A percentile compares a stretch with the other conserved stretches of the same genome.
phyloP scores from a whole-genome alignment of 2,329 filamentous ascomycete genomes.

The Alternaria ventricosa region DNA sequence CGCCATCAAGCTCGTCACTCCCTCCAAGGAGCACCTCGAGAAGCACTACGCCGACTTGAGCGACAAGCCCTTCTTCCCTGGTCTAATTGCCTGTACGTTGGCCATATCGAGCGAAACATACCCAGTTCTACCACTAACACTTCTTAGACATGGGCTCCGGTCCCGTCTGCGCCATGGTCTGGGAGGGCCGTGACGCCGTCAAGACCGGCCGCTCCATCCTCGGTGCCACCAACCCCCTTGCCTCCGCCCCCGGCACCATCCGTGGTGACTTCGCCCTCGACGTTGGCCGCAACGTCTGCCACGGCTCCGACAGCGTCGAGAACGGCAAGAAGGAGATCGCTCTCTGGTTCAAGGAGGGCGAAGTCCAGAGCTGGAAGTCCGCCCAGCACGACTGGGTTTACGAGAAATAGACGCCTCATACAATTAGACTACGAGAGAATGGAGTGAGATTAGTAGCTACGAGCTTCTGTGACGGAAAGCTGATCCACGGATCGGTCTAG shows the following conservation, averaged over 20 bases:
- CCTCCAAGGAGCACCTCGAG: constrained; percentile 95
- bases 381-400: constrained; percentile 93
- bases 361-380: constrained; percentile 84
- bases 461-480: background rate
- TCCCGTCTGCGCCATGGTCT: constrained; percentile 99
- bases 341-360: constrained; percentile 94
- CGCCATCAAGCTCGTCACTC: constrained; percentile 92
- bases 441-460: constrained; percentile 7
- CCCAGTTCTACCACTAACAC: constrained; percentile 9
- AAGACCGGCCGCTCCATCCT: constrained; percentile 97
- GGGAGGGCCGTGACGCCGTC: constrained; percentile 98
- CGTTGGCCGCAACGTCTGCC: constrained; percentile 98
- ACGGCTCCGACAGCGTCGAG: constrained; percentile 98
- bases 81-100: constrained; percentile 84
- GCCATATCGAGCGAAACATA: background rate
- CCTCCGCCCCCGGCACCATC: constrained; percentile 95
- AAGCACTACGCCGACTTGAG: constrained; percentile 94
- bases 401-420: constrained; percentile 69
- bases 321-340: constrained; percentile 99
- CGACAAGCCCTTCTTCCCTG: constrained; percentile 95
- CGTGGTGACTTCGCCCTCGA: constrained; percentile 90
- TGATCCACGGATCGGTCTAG: background rate
- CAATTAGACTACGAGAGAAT: background rate
- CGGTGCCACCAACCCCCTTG: constrained; percentile 98
- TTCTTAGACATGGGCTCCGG: constrained; percentile 89